Conservation (phyloP, 2,329 filamentous ascomycete genomes). For the Rutstroemia sp. region DNA sequence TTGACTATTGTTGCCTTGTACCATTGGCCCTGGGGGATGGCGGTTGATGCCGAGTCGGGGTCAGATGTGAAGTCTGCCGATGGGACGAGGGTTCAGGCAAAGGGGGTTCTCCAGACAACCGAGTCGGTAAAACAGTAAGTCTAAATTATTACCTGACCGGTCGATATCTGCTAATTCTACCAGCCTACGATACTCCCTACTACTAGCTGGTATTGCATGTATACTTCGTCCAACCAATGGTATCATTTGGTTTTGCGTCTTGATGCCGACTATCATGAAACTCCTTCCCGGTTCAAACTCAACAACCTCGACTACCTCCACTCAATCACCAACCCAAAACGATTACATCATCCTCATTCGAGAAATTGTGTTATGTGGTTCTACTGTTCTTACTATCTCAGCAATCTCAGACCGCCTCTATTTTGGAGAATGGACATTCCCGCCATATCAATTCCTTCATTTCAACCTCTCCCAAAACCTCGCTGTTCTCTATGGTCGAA, state of each 20-base stretch:
- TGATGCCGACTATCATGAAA: constrained; percentile 41
- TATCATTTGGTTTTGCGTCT: constrained; percentile 72
- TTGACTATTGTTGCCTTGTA: constrained; percentile 73
- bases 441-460: constrained; percentile 77
- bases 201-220: constrained; percentile 73
- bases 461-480: constrained; percentile 87
- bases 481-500: constrained; percentile 86
- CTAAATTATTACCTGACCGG: not conserved
- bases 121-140: constrained; percentile 30
- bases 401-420: constrained; percentile 65
- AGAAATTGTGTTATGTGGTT: constrained; percentile 60
- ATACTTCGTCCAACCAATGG: constrained; percentile 84
- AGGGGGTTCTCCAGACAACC: constrained; percentile 18
- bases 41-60: constrained; percentile 28
- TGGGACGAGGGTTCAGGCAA: not conserved
- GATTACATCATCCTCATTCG: constrained; percentile 47
- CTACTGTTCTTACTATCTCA: constrained; percentile 55
- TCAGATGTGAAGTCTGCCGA: not conserved
- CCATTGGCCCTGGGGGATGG: constrained; percentile 80
- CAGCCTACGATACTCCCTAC: constrained; percentile 56
- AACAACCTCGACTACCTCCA: not conserved
- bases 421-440: constrained; percentile 82
- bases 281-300: not conserved
- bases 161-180: not conserved
- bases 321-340: not conserved